Evolutionary conservation across 371 early-diverging fungal genomes (phyloP), one percentile per base, ranked within the genome.

Genomic region (Basidiobolus heterosporus): DNA sequence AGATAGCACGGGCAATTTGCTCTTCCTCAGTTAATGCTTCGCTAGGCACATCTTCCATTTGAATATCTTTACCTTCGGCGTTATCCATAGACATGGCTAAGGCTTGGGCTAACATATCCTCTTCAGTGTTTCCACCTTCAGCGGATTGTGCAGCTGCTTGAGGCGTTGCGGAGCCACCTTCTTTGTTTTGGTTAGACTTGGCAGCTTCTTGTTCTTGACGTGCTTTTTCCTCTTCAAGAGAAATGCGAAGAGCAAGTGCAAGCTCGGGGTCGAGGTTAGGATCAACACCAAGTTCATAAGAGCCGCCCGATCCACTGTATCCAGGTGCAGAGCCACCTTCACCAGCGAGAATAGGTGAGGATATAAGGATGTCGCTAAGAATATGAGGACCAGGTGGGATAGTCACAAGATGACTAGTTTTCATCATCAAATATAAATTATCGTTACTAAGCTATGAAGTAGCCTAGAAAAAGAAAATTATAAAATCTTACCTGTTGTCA

Each of bases 261-360:
- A 96, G 63, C 64, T 96, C 97, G 8, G 97, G 97, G 54, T 96
- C 97, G 54, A 93, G 65, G 49, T 73, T 83, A 23, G 93, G 90
- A 55, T 96, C 95, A 38, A 95, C 86, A 9, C 94, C 97, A 74
- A 93, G 92, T 47, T 91, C 95, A 68, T 85, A 92, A 18, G 78
- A 72, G 16, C 72, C 76, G 36, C 69, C 60, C 14, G 52, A 49
- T 3, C 55, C 50, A 17, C 72, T 66, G 54, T 74, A 72, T 23
- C 73, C 73, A 18, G 80, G 66, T 16, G 70, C 58, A 38, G 69
- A 67, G n/a, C 69, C 65, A 39, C 87, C 88, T 50, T 87, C 85
- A 35, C 82, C 88, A 17, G 80, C 69, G 24, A 91, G 61, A 44
- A 94, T 91, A 21, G 92, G 84, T 23, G 91, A 83, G 17, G 80